Base-by-base conservation (phyloP, 768 basidiomycete species). In the Auriscalpium microsporum region DNA sequence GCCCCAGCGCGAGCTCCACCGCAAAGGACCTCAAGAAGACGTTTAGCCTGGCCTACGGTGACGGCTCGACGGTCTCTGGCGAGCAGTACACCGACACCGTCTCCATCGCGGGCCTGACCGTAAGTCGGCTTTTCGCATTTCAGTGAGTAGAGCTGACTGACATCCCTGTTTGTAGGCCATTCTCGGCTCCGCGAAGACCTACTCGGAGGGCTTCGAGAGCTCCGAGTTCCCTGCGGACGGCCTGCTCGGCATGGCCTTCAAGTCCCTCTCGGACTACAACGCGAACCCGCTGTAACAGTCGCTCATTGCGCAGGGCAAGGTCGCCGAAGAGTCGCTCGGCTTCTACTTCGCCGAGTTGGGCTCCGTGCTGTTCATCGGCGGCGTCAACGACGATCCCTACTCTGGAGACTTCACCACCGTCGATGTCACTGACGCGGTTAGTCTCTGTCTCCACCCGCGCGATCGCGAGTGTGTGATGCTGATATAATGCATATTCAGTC, bases 391-490 rank as follows among this genome's bases (percentile, higher is more conserved):
- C 45, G 14, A 46, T 8, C 55, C 51, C 33, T 59, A 37, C 45
- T 51, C 45, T 0, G 60, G 58, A 16, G 14, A 33, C 40, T 59
- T 59, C 36, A 56, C 60, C 8, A 59, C 37, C 28, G 33, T 56
- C 8, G 11, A 51, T 9, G 52, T 61, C 42, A 38, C 45, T 2
- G 11, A 38, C 4, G 45, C 28, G 45, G 56, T 56, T 35, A 8
- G 38, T 46, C 45, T 21, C 55, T 36, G 49, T 46, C 35, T 11
- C 33, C 50, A 11, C 16, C n/a, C 40, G 5, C 10, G 3, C n/a
- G n/a, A n/a, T 72, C 37, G 48, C 35, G 4, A 19, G 38, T 36
- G 45, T 52, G 51, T 64, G 54, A 35, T 69, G 60, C 58, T 69
- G 68, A 66, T 65, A 68, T 56, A 62, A 13, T 38, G 16, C 16